A percentile compares a stretch with the other conserved stretches of the same genome.
Evolutionary conservation across 1,284 basidiomycete species (phyloP).

Genomic region (Bondarzewia mesenterica): DNA sequence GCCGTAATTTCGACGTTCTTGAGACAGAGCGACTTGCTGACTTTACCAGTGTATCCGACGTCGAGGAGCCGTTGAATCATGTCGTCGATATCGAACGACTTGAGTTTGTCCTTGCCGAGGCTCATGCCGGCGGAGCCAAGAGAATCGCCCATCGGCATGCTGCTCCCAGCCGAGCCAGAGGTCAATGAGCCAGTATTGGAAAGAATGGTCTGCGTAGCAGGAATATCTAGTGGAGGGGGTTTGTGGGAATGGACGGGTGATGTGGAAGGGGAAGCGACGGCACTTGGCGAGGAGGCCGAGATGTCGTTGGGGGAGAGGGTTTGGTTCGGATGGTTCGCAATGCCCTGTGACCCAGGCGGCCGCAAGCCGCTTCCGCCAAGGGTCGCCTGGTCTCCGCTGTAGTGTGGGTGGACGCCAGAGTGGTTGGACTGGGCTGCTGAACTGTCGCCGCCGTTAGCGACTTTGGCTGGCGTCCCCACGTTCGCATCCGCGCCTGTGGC

Average conservation of each 20-base stretch:
- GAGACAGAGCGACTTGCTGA: conserved; percentile 92
- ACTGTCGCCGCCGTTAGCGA: conserved; percentile 14
- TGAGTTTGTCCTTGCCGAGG: conserved; percentile 47
- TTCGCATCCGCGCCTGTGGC: conserved; percentile 25
- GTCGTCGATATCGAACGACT: conserved; percentile 90
- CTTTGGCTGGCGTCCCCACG: conserved; percentile 8
- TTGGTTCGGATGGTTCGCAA: conserved; percentile 34
- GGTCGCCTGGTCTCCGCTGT: conserved; percentile 30
- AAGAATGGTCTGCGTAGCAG: conserved; percentile 64
- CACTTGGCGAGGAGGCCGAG: conserved; percentile 19
- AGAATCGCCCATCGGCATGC: conserved; percentile 30
- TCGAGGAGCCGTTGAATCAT: conserved; percentile 97
- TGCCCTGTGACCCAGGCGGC: conserved; percentile 22
- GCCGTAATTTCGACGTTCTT: conserved; percentile 96
- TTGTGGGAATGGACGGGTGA: conserved; percentile 29
- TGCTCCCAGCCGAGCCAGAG: conserved; percentile 35
- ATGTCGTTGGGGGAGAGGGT: conserved; percentile 22
- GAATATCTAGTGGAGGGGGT: conserved; percentile 65
- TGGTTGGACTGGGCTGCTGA: conserved; percentile 23
- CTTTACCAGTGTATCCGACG: conserved; percentile 96
- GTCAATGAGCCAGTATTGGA: conserved; percentile 37
- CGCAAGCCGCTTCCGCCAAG: conserved; percentile 26
- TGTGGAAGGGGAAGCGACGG: conserved; percentile 15
- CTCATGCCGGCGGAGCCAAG: conserved; percentile 29
- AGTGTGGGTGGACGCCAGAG: conserved; percentile 44